Conservation (phyloP, 495 filamentous ascomycete genomes). For the Aspergillus egyptiacus region DNA sequence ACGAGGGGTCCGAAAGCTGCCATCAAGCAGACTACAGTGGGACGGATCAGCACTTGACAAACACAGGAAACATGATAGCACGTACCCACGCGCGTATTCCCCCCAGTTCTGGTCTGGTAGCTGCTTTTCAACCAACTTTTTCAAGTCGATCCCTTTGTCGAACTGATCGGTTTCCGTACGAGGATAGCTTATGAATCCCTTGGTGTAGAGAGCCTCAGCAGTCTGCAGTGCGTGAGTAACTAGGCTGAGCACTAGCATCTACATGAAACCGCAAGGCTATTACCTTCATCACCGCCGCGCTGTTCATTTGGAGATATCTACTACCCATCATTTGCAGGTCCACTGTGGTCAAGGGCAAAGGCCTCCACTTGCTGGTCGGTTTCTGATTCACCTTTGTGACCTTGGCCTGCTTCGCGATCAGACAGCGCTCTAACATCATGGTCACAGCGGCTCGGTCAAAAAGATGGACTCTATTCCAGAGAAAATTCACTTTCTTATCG, state of each 20-base stretch:
- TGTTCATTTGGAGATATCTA: slow-evolving; percentile 74
- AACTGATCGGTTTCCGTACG: slow-evolving; percentile 97
- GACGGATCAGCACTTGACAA: slow-evolving; percentile 11
- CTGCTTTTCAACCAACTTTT: slow-evolving; percentile 77
- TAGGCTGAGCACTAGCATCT: background rate
- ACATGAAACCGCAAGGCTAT: background rate
- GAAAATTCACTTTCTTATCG: slow-evolving; percentile 73
- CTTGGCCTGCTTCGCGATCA: slow-evolving; percentile 67
- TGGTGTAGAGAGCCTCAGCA: slow-evolving; percentile 86
- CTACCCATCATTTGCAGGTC: slow-evolving; percentile 97
- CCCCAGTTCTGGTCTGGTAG: slow-evolving; percentile 72
- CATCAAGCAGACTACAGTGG: slow-evolving; percentile 55
- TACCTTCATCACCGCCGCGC: slow-evolving; percentile 78
- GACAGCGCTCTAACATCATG: slow-evolving; percentile 79
- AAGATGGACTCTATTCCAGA: slow-evolving; percentile 73
- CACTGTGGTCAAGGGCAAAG: slow-evolving; percentile 90
- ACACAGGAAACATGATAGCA: background rate
- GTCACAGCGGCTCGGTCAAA: slow-evolving; percentile 82
- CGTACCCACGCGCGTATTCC: slow-evolving; percentile 62
- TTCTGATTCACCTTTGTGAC: slow-evolving; percentile 81
- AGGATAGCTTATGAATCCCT: slow-evolving; percentile 95
- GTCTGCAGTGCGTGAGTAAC: slow-evolving; percentile 32
- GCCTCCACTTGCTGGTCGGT: slow-evolving; percentile 90
- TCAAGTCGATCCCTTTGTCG: slow-evolving; percentile 82
- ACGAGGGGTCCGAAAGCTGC: slow-evolving; percentile 74